phyloP scores from a whole-genome alignment of 2,329 filamentous ascomycete genomes.

The Colletotrichum sp. region DNA sequence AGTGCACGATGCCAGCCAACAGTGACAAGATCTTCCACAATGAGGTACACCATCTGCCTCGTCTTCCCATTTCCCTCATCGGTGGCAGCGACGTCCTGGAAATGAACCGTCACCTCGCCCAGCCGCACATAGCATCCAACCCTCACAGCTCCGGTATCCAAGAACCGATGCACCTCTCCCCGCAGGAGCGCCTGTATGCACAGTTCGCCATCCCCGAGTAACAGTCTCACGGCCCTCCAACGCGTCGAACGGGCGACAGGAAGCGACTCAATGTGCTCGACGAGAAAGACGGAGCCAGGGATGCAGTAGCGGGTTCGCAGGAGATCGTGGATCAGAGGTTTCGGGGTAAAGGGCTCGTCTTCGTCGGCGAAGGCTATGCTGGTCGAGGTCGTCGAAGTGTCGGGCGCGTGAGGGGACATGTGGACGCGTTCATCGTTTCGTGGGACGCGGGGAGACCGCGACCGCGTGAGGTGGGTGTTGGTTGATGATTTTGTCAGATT shows the following conservation, averaged over 20 bases:
- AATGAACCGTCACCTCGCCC: constrained; percentile 35
- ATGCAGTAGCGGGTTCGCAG: constrained; percentile 53
- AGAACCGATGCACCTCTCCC: constrained; percentile 51
- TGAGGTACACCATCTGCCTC: constrained; percentile 45
- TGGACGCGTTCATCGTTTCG: constrained; percentile 14
- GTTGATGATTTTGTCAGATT: not conserved
- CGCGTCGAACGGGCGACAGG: constrained; percentile 37
- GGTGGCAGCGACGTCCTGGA: not conserved
- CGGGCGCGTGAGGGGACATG: constrained; percentile 16
- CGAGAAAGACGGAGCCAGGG: constrained; percentile 53
- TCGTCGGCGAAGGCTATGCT: constrained; percentile 27
- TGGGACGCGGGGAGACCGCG: not conserved
- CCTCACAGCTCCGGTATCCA: constrained; percentile 48
- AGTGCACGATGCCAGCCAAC: constrained; percentile 49
- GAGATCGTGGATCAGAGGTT: constrained; percentile 53
- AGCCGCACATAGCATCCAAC: constrained; percentile 55
- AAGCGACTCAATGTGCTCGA: constrained; percentile 48
- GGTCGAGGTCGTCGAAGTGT: not conserved
- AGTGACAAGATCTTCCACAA: constrained; percentile 48
- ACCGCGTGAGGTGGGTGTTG: not conserved
- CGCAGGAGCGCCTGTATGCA: constrained; percentile 59
- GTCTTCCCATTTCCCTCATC: not conserved
- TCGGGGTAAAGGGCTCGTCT: constrained; percentile 28
- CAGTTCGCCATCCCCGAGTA: constrained; percentile 58
- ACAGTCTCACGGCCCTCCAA: constrained; percentile 51